Evolutionary conservation across 2,329 filamentous ascomycete genomes (phyloP).

Genomic region (Colletotrichum gloeosporioides): DNA sequence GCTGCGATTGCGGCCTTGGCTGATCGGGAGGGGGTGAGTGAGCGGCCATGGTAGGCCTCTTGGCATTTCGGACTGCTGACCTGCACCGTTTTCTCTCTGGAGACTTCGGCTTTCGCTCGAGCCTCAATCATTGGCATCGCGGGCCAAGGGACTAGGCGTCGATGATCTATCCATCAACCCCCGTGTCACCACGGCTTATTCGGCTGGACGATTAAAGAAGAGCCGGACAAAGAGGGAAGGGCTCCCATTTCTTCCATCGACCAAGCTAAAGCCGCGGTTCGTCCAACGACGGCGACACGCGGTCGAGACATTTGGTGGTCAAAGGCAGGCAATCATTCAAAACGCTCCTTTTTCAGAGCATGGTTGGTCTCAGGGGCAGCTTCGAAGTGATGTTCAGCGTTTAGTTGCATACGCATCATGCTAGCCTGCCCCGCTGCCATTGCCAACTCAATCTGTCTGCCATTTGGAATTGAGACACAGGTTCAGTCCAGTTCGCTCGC

Average conservation of each 20-base stretch:
- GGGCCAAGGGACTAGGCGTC: slow-evolving; percentile 16
- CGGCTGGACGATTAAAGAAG: neutral
- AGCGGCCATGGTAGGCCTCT: neutral
- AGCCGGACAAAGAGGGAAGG: neutral
- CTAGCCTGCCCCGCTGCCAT: neutral
- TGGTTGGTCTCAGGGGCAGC: neutral
- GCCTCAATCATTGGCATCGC: slow-evolving; percentile 15
- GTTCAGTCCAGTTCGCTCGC: neutral
- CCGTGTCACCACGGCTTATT: neutral
- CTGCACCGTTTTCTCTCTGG: neutral
- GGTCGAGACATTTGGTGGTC: neutral
- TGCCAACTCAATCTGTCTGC: neutral
- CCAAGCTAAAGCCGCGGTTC: neutral
- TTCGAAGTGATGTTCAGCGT: neutral
- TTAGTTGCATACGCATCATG: neutral
- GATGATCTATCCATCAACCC: neutral
- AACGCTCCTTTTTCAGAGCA: neutral
- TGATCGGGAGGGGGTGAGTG: neutral
- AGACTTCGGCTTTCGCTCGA: slow-evolving; percentile 1
- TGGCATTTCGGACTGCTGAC: neutral
- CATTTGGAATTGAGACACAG: neutral
- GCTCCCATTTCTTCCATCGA: neutral
- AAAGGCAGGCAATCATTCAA: neutral
- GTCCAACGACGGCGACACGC: neutral
- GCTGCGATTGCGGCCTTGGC: slow-evolving; percentile 3